A percentile compares a stretch with the other conserved stretches of the same genome.
Conservation (phyloP, 345 rosid genomes). For the Sisymbrium altissimum region DNA sequence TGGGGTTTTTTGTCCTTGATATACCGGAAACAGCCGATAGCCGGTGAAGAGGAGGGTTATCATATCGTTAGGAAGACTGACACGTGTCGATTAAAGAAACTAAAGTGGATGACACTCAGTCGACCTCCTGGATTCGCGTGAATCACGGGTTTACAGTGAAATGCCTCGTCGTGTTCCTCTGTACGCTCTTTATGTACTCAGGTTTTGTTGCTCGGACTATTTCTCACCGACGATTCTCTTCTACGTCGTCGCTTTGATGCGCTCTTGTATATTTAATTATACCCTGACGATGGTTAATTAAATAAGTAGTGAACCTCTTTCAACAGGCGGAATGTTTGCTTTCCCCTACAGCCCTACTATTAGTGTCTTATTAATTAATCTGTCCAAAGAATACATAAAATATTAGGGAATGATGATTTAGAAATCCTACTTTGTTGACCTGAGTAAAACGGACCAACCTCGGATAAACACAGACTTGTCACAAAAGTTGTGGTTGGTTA, state of each 20-base stretch:
- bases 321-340: constrained; percentile 23
- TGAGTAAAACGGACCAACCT: background rate
- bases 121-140: constrained; percentile 19
- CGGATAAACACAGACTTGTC: background rate
- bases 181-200: constrained; percentile 22
- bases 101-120: background rate
- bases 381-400: background rate
- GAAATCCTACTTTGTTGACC: background rate
- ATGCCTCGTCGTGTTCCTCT: constrained; percentile 30
- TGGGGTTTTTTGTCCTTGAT: background rate
- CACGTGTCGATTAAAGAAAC: constrained; percentile 1
- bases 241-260: constrained; percentile 19
- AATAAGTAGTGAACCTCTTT: background rate
- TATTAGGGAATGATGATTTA: background rate
- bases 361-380: background rate
- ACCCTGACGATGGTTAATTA: background rate
- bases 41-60: constrained; percentile 1
- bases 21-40: constrained; percentile 15
- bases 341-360: background rate
- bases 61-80: background rate
- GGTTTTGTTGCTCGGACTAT: constrained; percentile 18
- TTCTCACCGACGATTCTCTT: constrained; percentile 23
- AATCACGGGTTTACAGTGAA: constrained; percentile 36
- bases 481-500: background rate
- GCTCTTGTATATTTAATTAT: background rate